These are phyloP conservation scores for Neobulgaria alba DNA, from an alignment of 2,329 filamentous ascomycete species.

Conservation along the genomic window DNA sequence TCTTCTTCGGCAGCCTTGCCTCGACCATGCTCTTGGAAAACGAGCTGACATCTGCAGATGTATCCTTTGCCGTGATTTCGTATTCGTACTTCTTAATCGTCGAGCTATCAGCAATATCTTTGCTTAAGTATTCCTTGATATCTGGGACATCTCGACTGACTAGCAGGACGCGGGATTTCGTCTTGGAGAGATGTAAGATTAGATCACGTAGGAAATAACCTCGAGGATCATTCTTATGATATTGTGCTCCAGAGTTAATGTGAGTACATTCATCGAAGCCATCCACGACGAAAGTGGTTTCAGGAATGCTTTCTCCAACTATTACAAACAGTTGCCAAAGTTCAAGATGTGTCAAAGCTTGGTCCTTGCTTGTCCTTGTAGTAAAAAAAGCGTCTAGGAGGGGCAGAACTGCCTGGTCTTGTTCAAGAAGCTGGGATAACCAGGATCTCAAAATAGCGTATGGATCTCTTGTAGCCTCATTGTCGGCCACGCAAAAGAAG, in stretches of 20 bases:
- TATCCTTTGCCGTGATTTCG: not conserved
- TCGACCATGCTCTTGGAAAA: not conserved
- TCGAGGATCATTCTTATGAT: not conserved
- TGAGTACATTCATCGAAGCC: not conserved
- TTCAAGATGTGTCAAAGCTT: not conserved
- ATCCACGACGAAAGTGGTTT: not conserved
- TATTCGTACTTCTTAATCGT: not conserved
- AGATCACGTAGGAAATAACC: not conserved
- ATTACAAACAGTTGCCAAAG: not conserved
- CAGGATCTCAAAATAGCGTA: not conserved
- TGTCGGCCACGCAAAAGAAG: not conserved
- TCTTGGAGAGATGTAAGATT: not conserved
- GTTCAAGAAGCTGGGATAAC: not conserved
- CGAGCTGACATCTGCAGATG: not conserved
- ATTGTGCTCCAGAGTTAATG: too few relatives aligned
- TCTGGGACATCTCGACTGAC: not conserved
- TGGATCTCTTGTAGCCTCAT: not conserved
- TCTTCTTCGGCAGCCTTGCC: not conserved
- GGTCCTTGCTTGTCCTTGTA: not conserved
- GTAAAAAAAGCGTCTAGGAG: too few relatives aligned
- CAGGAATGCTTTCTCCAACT: not conserved
- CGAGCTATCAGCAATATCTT: not conserved
- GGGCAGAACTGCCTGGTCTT: not conserved
- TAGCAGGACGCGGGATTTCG: not conserved
- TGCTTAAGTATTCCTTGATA: not conserved